phyloP scores from a whole-genome alignment of 1,284 basidiomycete genomes.

The Rhodotorula mucilaginosa region DNA sequence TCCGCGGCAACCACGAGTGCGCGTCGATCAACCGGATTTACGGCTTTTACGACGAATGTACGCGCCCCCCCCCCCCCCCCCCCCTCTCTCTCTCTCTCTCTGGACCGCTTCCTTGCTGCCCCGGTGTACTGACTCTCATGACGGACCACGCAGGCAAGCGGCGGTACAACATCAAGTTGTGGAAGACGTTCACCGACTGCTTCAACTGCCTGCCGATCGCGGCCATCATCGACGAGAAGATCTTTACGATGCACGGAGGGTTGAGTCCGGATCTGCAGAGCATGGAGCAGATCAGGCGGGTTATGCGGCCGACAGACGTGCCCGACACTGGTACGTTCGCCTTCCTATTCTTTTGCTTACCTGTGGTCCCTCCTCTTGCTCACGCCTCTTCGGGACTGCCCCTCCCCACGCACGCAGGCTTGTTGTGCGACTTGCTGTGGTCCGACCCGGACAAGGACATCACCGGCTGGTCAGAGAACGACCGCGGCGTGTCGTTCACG shows the following conservation, averaged over 20 bases:
- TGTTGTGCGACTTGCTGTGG: constrained; percentile 96
- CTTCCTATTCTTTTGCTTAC: not conserved
- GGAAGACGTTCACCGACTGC: constrained; percentile 97
- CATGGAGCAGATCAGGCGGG: constrained; percentile 99
- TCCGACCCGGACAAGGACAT: constrained; percentile 99
- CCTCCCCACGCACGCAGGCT: constrained; percentile 56
- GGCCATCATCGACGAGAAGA: constrained; percentile 95
- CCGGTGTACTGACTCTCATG: not conserved
- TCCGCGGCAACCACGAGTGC: constrained; percentile 91
- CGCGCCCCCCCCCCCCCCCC: constrained; percentile 46
- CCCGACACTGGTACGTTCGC: constrained; percentile 82
- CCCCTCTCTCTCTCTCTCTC: not conserved
- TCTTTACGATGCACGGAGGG: constrained; percentile 83
- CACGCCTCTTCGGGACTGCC: constrained; percentile 39
- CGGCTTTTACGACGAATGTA: constrained; percentile 95
- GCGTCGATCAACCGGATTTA: constrained; percentile 94
- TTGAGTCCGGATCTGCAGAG: constrained; percentile 95
- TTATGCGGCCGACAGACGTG: constrained; percentile 98
- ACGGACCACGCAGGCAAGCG: constrained; percentile 69
- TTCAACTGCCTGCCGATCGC: constrained; percentile 95
- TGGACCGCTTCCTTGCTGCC: not conserved
- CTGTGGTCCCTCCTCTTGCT: not conserved
- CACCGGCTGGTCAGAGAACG: constrained; percentile 98
- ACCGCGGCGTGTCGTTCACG: constrained; percentile 96
- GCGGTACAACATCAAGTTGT: constrained; percentile 95